Percentiles rank a stretch among this genome's conserved stretches.
Evolutionary conservation across 2,329 filamentous ascomycete genomes (phyloP).

Genomic region (Pestalotiopsis sp.): DNA sequence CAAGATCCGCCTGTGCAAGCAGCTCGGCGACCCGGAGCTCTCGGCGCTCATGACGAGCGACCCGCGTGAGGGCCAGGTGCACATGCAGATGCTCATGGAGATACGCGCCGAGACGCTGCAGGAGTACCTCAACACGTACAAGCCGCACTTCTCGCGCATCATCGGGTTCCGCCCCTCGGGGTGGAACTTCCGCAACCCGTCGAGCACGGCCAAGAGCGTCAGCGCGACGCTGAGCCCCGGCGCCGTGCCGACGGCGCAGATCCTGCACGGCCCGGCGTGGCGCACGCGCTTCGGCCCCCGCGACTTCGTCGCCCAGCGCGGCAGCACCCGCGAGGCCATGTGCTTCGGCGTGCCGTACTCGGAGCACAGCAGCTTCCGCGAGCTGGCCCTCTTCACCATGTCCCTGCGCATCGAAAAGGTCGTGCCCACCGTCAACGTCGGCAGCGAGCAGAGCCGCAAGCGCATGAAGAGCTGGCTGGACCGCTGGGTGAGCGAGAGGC

Average conservation of each 20-base stretch:
- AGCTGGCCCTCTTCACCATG: constrained; percentile 92
- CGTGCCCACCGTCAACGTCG: constrained; percentile 89
- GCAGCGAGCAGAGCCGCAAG: constrained; percentile 57
- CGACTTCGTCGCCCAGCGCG: constrained; percentile 80
- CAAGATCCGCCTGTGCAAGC: constrained; percentile 83
- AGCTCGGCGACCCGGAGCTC: constrained; percentile 85
- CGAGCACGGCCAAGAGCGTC: constrained; percentile 59
- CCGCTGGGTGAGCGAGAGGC: constrained; percentile 61
- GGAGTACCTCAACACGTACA: constrained; percentile 82
- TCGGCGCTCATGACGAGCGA: constrained; percentile 75
- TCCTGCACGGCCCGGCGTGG: constrained; percentile 70
- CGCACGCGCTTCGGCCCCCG: constrained; percentile 69
- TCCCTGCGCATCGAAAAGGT: constrained; percentile 84
- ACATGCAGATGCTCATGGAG: constrained; percentile 97
- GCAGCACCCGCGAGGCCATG: constrained; percentile 78
- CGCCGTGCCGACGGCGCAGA: constrained; percentile 50
- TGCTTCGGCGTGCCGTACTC: constrained; percentile 96
- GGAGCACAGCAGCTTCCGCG: constrained; percentile 93
- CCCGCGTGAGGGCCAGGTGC: constrained; percentile 85
- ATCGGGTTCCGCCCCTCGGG: constrained; percentile 92
- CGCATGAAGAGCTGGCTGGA: constrained; percentile 70
- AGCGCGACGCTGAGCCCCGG: constrained; percentile 52
- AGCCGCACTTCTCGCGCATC: constrained; percentile 80
- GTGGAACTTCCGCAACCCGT: constrained; percentile 86
- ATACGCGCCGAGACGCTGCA: constrained; percentile 88